Evolutionary conservation across 352 stramenopile genomes (phyloP).

Genomic region (Phytophthora fragariaefolia): DNA sequence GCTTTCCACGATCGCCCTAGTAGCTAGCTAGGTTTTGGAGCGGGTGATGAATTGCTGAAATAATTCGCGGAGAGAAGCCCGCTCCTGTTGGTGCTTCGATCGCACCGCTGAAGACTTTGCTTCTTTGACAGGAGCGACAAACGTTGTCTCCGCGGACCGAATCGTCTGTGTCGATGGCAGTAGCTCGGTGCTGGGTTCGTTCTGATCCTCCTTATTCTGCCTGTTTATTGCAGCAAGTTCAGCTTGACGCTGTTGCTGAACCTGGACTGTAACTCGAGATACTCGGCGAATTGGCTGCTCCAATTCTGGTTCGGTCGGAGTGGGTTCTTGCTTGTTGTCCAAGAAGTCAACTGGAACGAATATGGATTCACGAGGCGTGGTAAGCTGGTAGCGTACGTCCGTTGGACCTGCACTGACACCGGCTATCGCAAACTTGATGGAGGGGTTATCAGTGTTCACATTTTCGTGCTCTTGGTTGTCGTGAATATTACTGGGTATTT

Average conservation of each 20-base stretch:
- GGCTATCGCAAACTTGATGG: slow-evolving; percentile 9
- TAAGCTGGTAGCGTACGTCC: slow-evolving; percentile 33
- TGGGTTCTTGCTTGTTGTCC: slow-evolving; percentile 2
- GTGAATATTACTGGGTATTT: background rate
- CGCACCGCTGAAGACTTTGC: slow-evolving; percentile 17
- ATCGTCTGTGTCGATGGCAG: slow-evolving; percentile 2
- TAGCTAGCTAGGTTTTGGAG: slow-evolving; percentile 8
- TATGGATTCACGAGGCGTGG: slow-evolving; percentile 60
- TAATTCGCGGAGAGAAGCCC: slow-evolving; percentile 29
- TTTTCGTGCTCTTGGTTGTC: slow-evolving; percentile 24
- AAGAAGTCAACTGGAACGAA: slow-evolving; percentile 40
- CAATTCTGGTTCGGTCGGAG: background rate
- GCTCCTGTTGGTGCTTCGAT: slow-evolving; percentile 27
- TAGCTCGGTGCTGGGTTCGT: slow-evolving; percentile 7
- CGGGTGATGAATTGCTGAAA: slow-evolving; percentile 35
- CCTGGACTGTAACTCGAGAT: slow-evolving; percentile 41
- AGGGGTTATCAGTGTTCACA: background rate
- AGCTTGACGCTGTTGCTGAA: slow-evolving; percentile 50
- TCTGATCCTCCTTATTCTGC: slow-evolving; percentile 21
- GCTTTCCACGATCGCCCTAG: slow-evolving; percentile 38
- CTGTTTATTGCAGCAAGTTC: slow-evolving; percentile 44
- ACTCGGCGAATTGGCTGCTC: slow-evolving; percentile 12
- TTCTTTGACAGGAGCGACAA: slow-evolving; percentile 7
- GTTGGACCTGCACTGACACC: slow-evolving; percentile 15
- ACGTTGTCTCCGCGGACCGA: slow-evolving; percentile 26